phyloP scores from a whole-genome alignment of 2,329 filamentous ascomycete genomes.

The Cladorrhinum sp. region DNA sequence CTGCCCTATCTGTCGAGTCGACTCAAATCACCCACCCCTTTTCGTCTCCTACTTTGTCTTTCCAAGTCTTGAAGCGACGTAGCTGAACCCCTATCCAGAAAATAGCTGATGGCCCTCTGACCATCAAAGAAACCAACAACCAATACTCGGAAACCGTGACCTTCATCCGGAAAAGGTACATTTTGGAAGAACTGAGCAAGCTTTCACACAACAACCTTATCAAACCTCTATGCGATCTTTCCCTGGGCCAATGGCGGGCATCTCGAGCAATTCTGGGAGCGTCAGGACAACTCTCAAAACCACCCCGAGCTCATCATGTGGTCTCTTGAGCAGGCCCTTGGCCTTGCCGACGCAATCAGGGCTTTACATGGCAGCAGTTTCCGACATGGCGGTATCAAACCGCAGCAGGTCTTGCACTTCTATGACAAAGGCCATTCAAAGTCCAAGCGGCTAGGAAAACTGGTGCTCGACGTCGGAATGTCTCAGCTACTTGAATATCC shows the following conservation, averaged over 20 bases:
- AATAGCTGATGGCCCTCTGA: not conserved
- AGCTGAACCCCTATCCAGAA: no score
- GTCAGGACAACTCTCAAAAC: not conserved
- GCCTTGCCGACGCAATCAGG: constrained; percentile 6
- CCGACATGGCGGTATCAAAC: constrained; percentile 8
- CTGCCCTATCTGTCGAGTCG: no score
- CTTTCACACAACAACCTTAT: constrained; percentile 6
- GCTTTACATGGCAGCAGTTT: not conserved
- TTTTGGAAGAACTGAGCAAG: not conserved
- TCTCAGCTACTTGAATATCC: no score
- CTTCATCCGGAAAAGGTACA: not conserved
- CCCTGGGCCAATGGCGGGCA: constrained; percentile 15
- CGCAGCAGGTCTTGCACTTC: not conserved
- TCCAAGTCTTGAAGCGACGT: no score
- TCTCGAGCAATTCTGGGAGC: constrained; percentile 9
- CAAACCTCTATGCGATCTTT: constrained; percentile 14
- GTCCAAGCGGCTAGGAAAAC: no score
- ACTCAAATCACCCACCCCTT: no score
- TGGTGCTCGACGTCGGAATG: not conserved
- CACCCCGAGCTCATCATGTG: not conserved
- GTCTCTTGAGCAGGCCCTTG: constrained; percentile 1
- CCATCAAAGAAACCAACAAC: constrained; percentile 2
- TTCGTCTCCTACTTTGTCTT: no score
- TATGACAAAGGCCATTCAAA: not conserved
- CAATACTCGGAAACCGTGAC: not conserved